Evolutionary conservation across 768 basidiomycete species (phyloP).

Genomic region (Jaapia argillacea): DNA sequence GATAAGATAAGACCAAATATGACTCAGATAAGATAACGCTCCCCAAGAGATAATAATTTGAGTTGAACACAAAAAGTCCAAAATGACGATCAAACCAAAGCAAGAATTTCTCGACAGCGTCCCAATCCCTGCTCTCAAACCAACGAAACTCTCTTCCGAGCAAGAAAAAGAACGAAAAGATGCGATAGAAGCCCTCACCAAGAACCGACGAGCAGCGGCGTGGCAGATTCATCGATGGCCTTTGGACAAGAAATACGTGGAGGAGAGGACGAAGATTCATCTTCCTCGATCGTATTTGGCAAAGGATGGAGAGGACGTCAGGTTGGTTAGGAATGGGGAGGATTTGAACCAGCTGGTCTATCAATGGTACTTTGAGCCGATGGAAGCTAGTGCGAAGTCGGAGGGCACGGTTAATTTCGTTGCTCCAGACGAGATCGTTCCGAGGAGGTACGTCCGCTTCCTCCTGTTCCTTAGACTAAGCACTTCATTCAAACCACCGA

Average conservation of each 20-base stretch:
- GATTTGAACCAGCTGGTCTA: slow-evolving; percentile 31
- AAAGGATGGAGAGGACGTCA: slow-evolving; percentile 24
- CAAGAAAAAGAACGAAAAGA: slow-evolving; percentile 14
- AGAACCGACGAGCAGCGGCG: slow-evolving; percentile 22
- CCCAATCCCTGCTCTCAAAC: not conserved
- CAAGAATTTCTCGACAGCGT: not conserved
- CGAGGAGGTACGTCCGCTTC: slow-evolving; percentile 1
- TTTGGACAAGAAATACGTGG: slow-evolving; percentile 21
- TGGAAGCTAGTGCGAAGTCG: slow-evolving; percentile 13
- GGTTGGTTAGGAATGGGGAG: slow-evolving; percentile 18
- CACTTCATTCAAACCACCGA: not conserved
- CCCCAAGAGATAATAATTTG: too few species aligned
- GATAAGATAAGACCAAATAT: too few species aligned
- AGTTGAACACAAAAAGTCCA: too few species aligned
- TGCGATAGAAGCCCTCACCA: slow-evolving; percentile 20
- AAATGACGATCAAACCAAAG: slow-evolving; percentile 2
- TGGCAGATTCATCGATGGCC: slow-evolving; percentile 33
- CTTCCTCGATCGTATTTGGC: slow-evolving; percentile 30
- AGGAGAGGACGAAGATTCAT: slow-evolving; percentile 22
- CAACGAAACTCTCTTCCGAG: not conserved
- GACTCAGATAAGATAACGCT: too few species aligned
- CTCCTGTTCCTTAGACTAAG: not conserved
- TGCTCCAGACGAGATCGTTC: slow-evolving; percentile 5
- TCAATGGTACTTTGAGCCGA: slow-evolving; percentile 14
- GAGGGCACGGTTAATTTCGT: slow-evolving; percentile 8